Conservation (phyloP, 83 land plant genomes). For the Larix sibirica region DNA sequence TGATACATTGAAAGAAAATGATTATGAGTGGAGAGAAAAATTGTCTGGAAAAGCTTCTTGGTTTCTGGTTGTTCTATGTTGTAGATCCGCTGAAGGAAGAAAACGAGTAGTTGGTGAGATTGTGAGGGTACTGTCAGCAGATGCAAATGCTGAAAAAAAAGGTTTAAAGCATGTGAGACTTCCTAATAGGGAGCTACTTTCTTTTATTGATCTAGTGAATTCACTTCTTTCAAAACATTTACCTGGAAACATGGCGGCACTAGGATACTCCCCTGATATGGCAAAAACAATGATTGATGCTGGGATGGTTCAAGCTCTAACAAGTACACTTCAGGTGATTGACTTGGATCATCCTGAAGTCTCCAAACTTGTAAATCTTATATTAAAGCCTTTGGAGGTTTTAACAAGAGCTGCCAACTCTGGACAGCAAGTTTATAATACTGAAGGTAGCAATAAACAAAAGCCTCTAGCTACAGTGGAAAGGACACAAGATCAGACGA, state of each 20-base stretch:
- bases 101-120: slow-evolving; percentile 43
- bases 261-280: slow-evolving; percentile 49
- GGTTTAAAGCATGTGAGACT: slow-evolving; percentile 7
- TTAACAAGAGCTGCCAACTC: slow-evolving; percentile 27
- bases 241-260: slow-evolving; percentile 36
- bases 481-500: too few relatives aligned
- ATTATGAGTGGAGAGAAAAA: slow-evolving; percentile 46
- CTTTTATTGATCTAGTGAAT: slow-evolving; percentile 45
- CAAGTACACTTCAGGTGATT: slow-evolving; percentile 33
- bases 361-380: slow-evolving; percentile 38
- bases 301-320: slow-evolving; percentile 45
- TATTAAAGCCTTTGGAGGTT: slow-evolving; percentile 38
- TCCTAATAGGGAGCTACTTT: slow-evolving; percentile 33
- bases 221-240: slow-evolving; percentile 39
- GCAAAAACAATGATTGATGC: slow-evolving; percentile 47
- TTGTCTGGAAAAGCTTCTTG: slow-evolving; percentile 46
- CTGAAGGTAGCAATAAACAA: slow-evolving; percentile 21
- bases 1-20: slow-evolving; percentile 32
- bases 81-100: slow-evolving; percentile 48
- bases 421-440: slow-evolving; percentile 19
- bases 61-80: slow-evolving; percentile 46
- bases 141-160: not conserved
- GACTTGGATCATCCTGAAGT: slow-evolving; percentile 57
- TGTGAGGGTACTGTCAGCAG: slow-evolving; percentile 30
- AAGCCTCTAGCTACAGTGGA: not conserved